A percentile compares a stretch with the other conserved stretches of the same genome.
These are phyloP conservation scores for Psilocybe subaeruginosa DNA, from an alignment of 768 basidiomycete species.

Conservation along the genomic window DNA sequence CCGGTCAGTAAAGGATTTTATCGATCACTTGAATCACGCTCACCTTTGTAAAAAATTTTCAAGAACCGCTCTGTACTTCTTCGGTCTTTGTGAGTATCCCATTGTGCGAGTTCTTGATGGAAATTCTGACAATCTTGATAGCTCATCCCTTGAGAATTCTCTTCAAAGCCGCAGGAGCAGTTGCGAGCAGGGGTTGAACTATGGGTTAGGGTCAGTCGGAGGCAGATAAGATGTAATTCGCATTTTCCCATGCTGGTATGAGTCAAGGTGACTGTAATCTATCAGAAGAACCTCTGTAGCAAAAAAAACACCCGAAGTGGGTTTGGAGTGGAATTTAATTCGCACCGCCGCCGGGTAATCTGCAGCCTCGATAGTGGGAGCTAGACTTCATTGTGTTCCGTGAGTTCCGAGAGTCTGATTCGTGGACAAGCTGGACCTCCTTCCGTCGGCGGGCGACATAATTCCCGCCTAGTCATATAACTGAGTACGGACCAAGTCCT, in stretches of 20 bases:
- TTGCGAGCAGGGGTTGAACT: conserved; percentile 2
- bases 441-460: background rate
- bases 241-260: background rate
- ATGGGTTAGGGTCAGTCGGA: background rate
- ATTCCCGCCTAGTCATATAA: background rate
- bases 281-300: background rate
- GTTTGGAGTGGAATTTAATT: background rate
- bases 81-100: conserved; percentile 22
- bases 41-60: background rate
- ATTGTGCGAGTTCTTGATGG: background rate
- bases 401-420: background rate
- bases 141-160: conserved; percentile 26
- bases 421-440: background rate
- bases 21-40: background rate
- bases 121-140: conserved; percentile 4
- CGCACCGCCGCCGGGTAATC: background rate
- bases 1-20: conserved; percentile 17
- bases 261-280: background rate
- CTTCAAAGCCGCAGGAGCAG: conserved; percentile 20
- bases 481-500: too few species aligned
- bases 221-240: background rate
- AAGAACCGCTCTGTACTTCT: conserved; percentile 22
- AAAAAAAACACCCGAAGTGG: background rate
- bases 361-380: background rate
- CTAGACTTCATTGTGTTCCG: background rate